A percentile compares a stretch with the other conserved stretches of the same genome.
These are phyloP conservation scores for Chlorella sp. DNA, from an alignment of 139 green algal species.

Conservation along the genomic window DNA sequence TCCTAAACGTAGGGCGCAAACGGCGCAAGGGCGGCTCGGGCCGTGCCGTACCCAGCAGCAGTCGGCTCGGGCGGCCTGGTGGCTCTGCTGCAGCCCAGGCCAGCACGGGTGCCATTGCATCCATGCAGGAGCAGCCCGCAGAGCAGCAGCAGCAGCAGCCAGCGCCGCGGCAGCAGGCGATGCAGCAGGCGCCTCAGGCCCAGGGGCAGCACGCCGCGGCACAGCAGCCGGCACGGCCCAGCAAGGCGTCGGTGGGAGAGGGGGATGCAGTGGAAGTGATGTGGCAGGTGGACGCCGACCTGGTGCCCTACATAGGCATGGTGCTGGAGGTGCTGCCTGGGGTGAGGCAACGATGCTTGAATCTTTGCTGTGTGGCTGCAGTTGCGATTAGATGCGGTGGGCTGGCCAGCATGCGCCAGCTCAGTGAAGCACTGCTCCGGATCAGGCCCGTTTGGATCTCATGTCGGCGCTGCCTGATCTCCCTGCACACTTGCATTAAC, in stretches of 20 bases:
- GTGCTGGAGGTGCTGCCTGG: neutral
- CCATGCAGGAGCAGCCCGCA: neutral
- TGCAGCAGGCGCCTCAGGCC: neutral
- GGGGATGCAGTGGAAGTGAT: conserved; percentile 15
- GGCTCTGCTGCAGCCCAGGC: neutral
- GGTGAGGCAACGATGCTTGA: neutral
- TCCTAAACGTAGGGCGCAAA: conserved; percentile 5
- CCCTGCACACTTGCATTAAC: no score
- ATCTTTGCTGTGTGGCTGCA: neutral
- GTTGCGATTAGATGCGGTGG: neutral
- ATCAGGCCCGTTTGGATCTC: neutral
- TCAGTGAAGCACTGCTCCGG: neutral
- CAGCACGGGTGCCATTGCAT: neutral
- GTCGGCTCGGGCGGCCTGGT: neutral
- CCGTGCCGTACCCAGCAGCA: neutral
- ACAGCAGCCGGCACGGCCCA: neutral
- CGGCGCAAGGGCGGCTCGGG: conserved; percentile 14
- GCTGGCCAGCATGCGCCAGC: neutral
- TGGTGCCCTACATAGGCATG: neutral
- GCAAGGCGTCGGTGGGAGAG: neutral
- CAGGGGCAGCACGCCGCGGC: neutral
- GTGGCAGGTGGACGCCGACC: neutral
- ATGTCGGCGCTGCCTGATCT: neutral
- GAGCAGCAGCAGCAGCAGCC: neutral
- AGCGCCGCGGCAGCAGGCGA: neutral